Evolutionary conservation across 176 grass and related monocot genomes (phyloP).

Genomic region (Stipa capillata): DNA sequence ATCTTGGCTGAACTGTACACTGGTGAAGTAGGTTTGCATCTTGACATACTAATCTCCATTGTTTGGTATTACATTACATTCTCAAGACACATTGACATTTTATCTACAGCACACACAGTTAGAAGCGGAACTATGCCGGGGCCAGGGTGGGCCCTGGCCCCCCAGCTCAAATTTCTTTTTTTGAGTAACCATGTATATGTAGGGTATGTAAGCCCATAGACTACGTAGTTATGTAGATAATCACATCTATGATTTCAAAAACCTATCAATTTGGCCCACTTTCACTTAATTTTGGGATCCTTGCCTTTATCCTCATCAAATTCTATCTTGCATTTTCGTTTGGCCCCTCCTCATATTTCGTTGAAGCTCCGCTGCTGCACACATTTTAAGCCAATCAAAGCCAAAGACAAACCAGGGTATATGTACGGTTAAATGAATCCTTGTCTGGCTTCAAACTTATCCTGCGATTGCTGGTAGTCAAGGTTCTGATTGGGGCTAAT

Average conservation of each 20-base stretch:
- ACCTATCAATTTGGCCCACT: too few species aligned
- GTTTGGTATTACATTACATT: conserved; percentile 6
- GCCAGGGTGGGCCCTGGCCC: too few species aligned
- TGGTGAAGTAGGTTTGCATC: conserved; percentile 60
- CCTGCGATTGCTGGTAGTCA: not conserved
- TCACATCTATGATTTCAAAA: too few species aligned
- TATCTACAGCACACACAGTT: not conserved
- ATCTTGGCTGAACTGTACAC: conserved; percentile 87
- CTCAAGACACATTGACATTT: not conserved
- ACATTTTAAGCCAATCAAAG: not conserved
- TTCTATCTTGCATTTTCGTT: conserved; percentile 46
- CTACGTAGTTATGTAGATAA: too few species aligned
- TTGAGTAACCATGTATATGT: too few species aligned
- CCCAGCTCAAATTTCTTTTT: too few species aligned
- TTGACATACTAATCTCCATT: conserved; percentile 3
- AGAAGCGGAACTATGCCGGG: too few species aligned
- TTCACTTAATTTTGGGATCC: too few species aligned
- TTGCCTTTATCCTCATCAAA: too few species aligned
- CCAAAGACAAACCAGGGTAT: not conserved
- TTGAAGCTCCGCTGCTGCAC: too few species aligned
- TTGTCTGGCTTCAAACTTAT: not conserved
- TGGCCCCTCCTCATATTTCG: not conserved
- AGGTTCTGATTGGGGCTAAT: not conserved
- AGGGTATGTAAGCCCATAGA: too few species aligned
- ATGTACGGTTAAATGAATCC: not conserved